A percentile compares a stretch with the other conserved stretches of the same genome.
Evolutionary conservation across 2,329 filamentous ascomycete species (phyloP).

Genomic region (Aspergillus costaricaensis): DNA sequence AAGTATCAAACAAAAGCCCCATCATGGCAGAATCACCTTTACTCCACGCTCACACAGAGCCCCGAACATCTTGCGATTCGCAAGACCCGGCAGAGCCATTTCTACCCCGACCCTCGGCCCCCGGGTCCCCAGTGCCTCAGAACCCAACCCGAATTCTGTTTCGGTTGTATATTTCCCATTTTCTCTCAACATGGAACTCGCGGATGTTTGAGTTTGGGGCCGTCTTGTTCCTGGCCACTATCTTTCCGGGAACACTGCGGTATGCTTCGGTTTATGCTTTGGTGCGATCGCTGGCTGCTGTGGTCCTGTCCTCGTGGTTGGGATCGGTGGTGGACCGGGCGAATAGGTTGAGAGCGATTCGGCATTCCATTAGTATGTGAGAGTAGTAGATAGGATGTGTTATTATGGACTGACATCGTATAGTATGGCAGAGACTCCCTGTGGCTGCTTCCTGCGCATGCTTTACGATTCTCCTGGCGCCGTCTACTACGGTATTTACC

Average conservation of each 20-base stretch:
- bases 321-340: conserved; percentile 61
- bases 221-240: conserved; percentile 59
- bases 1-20: neutral
- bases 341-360: conserved; percentile 54
- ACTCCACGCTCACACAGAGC: neutral
- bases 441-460: conserved; percentile 53
- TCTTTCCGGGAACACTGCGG: conserved; percentile 62
- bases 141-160: conserved; percentile 17
- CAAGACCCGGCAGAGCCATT: neutral
- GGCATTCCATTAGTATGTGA: conserved; percentile 50
- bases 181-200: conserved; percentile 66
- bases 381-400: neutral
- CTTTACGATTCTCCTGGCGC: conserved; percentile 43
- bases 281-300: conserved; percentile 58
- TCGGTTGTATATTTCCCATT: conserved; percentile 60
- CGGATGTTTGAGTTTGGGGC: conserved; percentile 65
- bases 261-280: conserved; percentile 71
- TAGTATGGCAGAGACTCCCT: conserved; percentile 39
- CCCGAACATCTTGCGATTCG: neutral
- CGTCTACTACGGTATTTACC: conserved; percentile 7
- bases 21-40: neutral
- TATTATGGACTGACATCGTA: neutral
- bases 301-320: conserved; percentile 60
- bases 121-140: neutral
- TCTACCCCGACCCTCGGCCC: neutral